Conservation (phyloP, 306 rosid species). For the Prunus salicina region DNA sequence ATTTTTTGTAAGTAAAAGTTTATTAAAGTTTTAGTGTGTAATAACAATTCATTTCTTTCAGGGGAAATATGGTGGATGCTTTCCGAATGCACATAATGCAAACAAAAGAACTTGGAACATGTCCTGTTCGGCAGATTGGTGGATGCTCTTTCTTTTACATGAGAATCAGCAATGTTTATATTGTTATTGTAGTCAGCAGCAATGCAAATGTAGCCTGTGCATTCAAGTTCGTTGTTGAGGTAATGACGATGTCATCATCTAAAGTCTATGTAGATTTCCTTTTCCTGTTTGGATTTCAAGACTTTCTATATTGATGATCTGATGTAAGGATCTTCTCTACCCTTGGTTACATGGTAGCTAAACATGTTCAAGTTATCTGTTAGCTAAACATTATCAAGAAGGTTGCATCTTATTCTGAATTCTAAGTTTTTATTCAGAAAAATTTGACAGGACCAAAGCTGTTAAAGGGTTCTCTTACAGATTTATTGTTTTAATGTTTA, state of each 20-base stretch:
- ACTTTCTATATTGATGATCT: neutral
- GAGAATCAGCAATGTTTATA: constrained; percentile 96
- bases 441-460: neutral
- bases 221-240: constrained; percentile 99
- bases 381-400: neutral
- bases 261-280: constrained; percentile 3
- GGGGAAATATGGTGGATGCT: constrained; percentile 99
- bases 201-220: constrained; percentile 98
- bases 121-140: constrained; percentile 98
- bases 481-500: neutral
- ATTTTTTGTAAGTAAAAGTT: neutral
- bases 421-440: neutral
- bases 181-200: constrained; percentile 97
- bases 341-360: neutral
- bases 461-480: neutral
- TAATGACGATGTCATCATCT: constrained; percentile 24
- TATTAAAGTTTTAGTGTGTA: constrained; percentile 7
- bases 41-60: constrained; percentile 27
- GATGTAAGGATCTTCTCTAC: neutral
- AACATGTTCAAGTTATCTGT: neutral
- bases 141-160: constrained; percentile 95
- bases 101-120: constrained; percentile 94
- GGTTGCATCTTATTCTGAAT: neutral
- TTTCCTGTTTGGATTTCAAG: neutral
- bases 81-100: constrained; percentile 94